Conservation (phyloP, 768 basidiomycete species). For the Termitomyces sp. region DNA sequence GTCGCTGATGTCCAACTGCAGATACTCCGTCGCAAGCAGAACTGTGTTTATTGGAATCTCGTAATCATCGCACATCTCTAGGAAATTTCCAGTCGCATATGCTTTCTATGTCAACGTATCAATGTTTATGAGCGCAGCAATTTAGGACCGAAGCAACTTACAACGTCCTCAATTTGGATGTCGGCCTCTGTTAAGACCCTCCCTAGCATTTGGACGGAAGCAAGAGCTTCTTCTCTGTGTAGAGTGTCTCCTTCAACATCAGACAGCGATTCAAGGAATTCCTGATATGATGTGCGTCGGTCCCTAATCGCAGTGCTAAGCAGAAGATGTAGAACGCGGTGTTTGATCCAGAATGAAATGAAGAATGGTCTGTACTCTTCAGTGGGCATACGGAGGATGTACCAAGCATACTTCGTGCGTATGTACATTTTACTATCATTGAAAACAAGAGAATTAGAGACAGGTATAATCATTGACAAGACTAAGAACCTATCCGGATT, state of each 20-base stretch:
- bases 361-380: constrained; percentile 39
- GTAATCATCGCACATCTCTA: constrained; percentile 26
- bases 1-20: neutral
- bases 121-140: neutral
- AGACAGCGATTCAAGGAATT: constrained; percentile 31
- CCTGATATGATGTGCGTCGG: constrained; percentile 29
- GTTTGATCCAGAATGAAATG: constrained; percentile 40
- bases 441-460: constrained; percentile 9
- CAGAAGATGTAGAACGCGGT: constrained; percentile 45
- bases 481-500: constrained; percentile 40
- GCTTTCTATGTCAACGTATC: constrained; percentile 25
- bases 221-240: constrained; percentile 18
- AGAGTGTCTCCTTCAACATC: constrained; percentile 11
- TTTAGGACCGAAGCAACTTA: constrained; percentile 21
- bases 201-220: constrained; percentile 32
- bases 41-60: neutral
- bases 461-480: neutral
- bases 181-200: constrained; percentile 36
- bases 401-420: constrained; percentile 61
- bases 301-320: constrained; percentile 29
- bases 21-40: neutral
- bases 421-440: constrained; percentile 54
- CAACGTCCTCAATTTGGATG: constrained; percentile 39
- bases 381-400: constrained; percentile 53
- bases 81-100: constrained; percentile 34